A percentile compares a stretch with the other conserved stretches of the same genome.
Evolutionary conservation across 2,329 filamentous ascomycete genomes (phyloP).

Genomic region (Colletotrichum shisoi): DNA sequence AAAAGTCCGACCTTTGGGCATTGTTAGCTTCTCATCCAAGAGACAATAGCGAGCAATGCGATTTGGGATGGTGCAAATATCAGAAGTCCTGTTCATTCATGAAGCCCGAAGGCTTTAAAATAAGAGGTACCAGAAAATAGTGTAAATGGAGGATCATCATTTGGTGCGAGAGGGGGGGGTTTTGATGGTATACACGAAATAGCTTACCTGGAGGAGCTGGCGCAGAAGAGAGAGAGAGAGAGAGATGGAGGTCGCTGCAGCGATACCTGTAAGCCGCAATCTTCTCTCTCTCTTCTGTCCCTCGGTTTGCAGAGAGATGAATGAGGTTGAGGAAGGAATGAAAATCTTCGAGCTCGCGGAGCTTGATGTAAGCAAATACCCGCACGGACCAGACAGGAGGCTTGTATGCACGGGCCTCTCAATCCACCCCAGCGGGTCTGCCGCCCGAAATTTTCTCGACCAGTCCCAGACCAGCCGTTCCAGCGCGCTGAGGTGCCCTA

Average conservation of each 20-base stretch:
- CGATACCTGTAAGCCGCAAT: conserved; percentile 4
- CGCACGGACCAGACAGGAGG: conserved; percentile 26
- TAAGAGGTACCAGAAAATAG: conserved; percentile 98
- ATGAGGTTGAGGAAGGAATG: conserved; percentile 24
- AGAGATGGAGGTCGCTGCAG: not conserved
- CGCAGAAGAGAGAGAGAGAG: no score
- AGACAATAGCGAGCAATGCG: not conserved
- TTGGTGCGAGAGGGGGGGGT: conserved; percentile 43
- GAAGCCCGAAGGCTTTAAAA: conserved; percentile 74
- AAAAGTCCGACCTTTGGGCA: not conserved
- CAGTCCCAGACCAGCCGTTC: not conserved
- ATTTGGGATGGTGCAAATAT: conserved; percentile 47
- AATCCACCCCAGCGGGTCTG: not conserved
- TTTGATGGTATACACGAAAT: conserved; percentile 25
- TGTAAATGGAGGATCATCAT: conserved; percentile 77
- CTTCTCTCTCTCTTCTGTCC: not conserved
- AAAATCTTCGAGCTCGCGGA: conserved; percentile 29
- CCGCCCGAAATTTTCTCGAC: conserved; percentile 27
- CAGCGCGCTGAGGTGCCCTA: conserved; percentile 49
- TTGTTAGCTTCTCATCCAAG: conserved; percentile 18
- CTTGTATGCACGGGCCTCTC: not conserved
- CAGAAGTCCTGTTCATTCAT: conserved; percentile 92
- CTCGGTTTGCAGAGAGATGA: conserved; percentile 12
- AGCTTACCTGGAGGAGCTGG: conserved; percentile 48
- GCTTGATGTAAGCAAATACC: conserved; percentile 33